A percentile compares a stretch with the other conserved stretches of the same genome.
Conservation (phyloP, 1,284 basidiomycete genomes). For the Melampsora larici-populina region DNA sequence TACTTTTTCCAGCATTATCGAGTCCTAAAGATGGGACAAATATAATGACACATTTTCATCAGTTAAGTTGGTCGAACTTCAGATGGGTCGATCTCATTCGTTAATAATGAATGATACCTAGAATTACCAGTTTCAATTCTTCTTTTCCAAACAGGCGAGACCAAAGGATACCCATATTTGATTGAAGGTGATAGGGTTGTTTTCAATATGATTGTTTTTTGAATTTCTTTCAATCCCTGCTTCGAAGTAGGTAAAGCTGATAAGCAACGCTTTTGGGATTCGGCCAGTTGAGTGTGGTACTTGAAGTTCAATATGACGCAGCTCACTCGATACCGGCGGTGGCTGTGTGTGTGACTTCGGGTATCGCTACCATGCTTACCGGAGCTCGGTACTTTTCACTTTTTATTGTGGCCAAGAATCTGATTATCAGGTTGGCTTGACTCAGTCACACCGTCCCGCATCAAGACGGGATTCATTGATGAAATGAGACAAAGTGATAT, state of each 20-base stretch:
- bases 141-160: conserved; percentile 56
- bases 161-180: conserved; percentile 53
- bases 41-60: conserved; percentile 44
- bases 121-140: conserved; percentile 58
- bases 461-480: too few relatives aligned
- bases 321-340: too few relatives aligned
- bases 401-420: too few relatives aligned
- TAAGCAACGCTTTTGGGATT: too few relatives aligned
- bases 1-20: conserved; percentile 59
- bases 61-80: conserved; percentile 46
- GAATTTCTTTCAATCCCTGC: not conserved
- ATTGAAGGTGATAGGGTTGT: not conserved
- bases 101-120: conserved; percentile 48
- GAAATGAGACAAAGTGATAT: too few relatives aligned
- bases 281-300: too few relatives aligned
- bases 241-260: not conserved
- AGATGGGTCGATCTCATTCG: not conserved
- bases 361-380: too few relatives aligned
- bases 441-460: too few relatives aligned
- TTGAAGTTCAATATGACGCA: too few relatives aligned
- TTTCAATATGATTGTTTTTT: not conserved
- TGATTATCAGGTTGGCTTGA: too few relatives aligned
- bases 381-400: too few relatives aligned
- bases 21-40: conserved; percentile 47
- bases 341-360: too few relatives aligned